Evolutionary conservation across 768 basidiomycete species (phyloP), one percentile per base, ranked within the genome.

Genomic region (Rhodotorula paludigena): DNA sequence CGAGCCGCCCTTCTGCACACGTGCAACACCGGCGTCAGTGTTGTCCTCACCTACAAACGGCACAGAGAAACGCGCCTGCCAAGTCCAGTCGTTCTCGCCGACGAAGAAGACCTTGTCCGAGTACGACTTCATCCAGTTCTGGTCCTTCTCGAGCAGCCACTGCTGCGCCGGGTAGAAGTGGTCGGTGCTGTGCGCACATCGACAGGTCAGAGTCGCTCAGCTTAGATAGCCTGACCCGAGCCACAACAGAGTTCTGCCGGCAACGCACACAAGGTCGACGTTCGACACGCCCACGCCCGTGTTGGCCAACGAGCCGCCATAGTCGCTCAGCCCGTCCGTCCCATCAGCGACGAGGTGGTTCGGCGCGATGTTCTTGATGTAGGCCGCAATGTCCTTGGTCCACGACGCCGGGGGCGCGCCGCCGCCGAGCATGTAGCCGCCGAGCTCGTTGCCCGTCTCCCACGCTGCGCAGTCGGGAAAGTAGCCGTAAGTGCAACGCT

Each of bases 391-490:
- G 14, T 64, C 54, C 60, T 66, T 60, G 10, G 76, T 77, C 77
- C 77, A 77, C 11, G 57, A 41, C 23, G 74, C 60, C 14, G 76
- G 76, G 12, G 76, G 74, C 14, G 76, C 74, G 20, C 76, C 76
- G 28, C 74, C 76, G 25, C 66, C 59, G 64, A 74, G 75, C 53
- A 72, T 73, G 51, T 64, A 68, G 15, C 71, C 76, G 42, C 71
- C 63, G 36, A 76, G 73, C 54, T 77, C 77, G 63, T 77, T 77
- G 21, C 77, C 77, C 14, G 77, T 74, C 44, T 77, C 77, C 76
- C 76, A 77, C 28, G 72, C 71, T 68, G 64, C 38, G 9, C 21
- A 23, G 1, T 9, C 16, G 0, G 21, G 18, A 14, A 5, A 7
- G 9, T 1, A 25, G 44, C 16, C 41, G 53, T 21, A 5, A n/a